Evolutionary conservation across 2,329 filamentous ascomycete species (phyloP), one percentile per base, ranked within the genome.

Genomic region (Ophioceras dolichostomum): DNA sequence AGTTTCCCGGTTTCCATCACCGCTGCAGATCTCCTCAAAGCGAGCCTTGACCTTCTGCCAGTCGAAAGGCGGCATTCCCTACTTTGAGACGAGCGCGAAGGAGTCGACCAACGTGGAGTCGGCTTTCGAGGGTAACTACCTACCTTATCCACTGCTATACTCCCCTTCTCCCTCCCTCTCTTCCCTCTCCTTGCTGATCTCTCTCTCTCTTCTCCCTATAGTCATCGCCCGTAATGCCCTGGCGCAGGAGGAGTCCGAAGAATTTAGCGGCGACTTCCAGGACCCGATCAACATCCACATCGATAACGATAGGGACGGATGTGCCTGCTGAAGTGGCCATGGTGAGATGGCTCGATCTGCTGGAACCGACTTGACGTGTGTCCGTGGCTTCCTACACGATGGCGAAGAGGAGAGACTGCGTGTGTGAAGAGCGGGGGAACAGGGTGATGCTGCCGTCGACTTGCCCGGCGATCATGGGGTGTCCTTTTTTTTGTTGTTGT

Each of bases 71-170:
- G 86, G 86, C 42, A 95, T 98, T 47, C 91, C 91, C 14, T 98
- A 98, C 63, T 98, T 98, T 54, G 91, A 98, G 75, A 98, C 91
- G 14, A 95, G 88, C 62, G 91, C 91, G 43, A 98, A 98, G 68
- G 91, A 98, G 61, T 91, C 89, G 42, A 83, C 95, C 63, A 98
- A 98, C 55, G 91, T 98, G 31, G 91, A 98, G 62, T 87, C 76
- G 54, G 73, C 73, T 19, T 77, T 77, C 49, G 79, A 84, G 59
- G 75, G 77, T 79, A 56, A 42, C 62, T 48, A 32, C 6, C 2
- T 20, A 19, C 31, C 14, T 29, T 28, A 14, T 12, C 7, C 22
- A 26, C n/a, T 30, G 7, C 17, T 30, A 7, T 28, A 13, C 8
- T 30, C n/a, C n/a, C 10, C n/a, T 30, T 30, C 5, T 14, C n/a